A percentile compares a stretch with the other conserved stretches of the same genome.
Conservation (phyloP, 345 rosid genomes). For the Angophora floribunda region DNA sequence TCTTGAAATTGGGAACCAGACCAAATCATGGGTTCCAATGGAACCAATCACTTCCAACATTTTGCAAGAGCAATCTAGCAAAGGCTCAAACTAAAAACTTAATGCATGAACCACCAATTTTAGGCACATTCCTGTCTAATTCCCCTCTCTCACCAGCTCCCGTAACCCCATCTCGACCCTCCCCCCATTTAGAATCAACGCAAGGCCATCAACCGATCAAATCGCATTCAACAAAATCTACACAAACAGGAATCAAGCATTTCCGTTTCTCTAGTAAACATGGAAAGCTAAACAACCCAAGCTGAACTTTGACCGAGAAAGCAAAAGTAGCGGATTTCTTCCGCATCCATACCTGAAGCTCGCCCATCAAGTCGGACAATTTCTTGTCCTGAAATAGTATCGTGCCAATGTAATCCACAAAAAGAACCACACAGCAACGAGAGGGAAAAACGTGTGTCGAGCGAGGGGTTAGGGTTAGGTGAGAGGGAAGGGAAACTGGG, state of each 20-base stretch:
- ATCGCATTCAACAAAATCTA: background rate
- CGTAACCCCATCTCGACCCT: background rate
- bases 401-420: slow-evolving; percentile 63
- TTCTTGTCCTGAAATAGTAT: slow-evolving; percentile 67
- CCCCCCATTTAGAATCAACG: too few species aligned
- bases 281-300: background rate
- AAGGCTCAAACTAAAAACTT: background rate
- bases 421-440: too few species aligned
- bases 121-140: background rate
- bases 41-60: background rate
- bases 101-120: background rate
- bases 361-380: slow-evolving; percentile 65
- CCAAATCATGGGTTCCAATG: too few species aligned
- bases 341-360: slow-evolving; percentile 45
- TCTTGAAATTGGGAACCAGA: too few species aligned
- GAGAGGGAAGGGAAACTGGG: too few species aligned
- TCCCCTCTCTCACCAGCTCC: background rate
- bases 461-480: too few species aligned
- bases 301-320: background rate
- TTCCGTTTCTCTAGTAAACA: too few species aligned
- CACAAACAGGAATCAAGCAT: too few species aligned
- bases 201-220: too few species aligned
- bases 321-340: background rate
- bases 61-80: background rate
- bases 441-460: too few species aligned